Percentiles rank a stretch among this genome's conserved stretches.
Evolutionary conservation across 495 filamentous ascomycete species (phyloP).

Genomic region (Aspergillus mulundensis): DNA sequence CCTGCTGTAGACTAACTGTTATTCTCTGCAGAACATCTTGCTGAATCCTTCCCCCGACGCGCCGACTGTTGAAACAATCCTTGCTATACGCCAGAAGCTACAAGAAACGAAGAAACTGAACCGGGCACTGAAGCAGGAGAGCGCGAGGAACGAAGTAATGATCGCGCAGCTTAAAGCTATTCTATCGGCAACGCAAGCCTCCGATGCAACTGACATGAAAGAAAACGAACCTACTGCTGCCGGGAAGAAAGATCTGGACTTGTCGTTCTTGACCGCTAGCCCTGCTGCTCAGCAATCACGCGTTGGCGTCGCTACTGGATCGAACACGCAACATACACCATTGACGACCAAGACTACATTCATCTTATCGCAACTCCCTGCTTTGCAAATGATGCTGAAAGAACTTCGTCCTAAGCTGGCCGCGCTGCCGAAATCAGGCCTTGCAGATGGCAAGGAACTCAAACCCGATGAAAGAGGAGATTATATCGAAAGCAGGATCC

Average conservation of each 20-base stretch:
- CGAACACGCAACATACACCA: conserved; percentile 37
- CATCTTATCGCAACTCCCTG: conserved; percentile 73
- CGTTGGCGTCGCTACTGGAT: conserved; percentile 36
- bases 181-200: conserved; percentile 29
- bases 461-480: conserved; percentile 57
- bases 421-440: conserved; percentile 40
- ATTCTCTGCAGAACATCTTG: conserved; percentile 30
- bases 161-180: conserved; percentile 62
- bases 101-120: conserved; percentile 79
- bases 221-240: conserved; percentile 16
- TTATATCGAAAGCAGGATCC: conserved; percentile 70
- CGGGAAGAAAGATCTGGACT: conserved; percentile 29
- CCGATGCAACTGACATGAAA: conserved; percentile 27
- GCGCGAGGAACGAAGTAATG: conserved; percentile 68
- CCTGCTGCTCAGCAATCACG: conserved; percentile 43
- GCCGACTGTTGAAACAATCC: conserved; percentile 62
- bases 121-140: conserved; percentile 66
- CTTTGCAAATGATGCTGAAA: conserved; percentile 62
- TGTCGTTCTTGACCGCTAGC: conserved; percentile 52
- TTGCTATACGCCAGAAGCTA: conserved; percentile 67
- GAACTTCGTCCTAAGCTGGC: conserved; percentile 59
- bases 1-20: background rate
- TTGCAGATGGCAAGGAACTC: conserved; percentile 29
- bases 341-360: conserved; percentile 76
- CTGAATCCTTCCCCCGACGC: conserved; percentile 31